These are phyloP conservation scores for Yarrowia sp. DNA, from an alignment of 805 yeast genomes.

Conservation along the genomic window DNA sequence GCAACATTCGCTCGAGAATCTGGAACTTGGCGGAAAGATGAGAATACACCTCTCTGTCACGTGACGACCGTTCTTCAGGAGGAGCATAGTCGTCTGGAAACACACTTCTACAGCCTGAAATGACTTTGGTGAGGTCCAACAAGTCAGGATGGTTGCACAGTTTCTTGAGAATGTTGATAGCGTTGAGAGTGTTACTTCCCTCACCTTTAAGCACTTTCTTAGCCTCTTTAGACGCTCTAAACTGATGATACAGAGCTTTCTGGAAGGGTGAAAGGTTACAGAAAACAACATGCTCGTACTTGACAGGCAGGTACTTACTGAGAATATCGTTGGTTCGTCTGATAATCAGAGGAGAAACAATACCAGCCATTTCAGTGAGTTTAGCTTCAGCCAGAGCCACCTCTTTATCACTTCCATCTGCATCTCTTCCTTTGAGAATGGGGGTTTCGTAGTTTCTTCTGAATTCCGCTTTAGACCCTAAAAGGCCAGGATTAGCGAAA, in stretches of 20 bases:
- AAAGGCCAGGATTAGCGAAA: constrained; percentile 90
- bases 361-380: constrained; percentile 62
- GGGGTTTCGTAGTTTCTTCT: constrained; percentile 78
- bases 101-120: constrained; percentile 59
- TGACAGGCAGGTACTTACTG: constrained; percentile 90
- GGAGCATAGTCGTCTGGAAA: constrained; percentile 74
- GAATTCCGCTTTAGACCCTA: constrained; percentile 83
- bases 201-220: constrained; percentile 52
- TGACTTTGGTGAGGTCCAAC: constrained; percentile 68
- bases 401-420: constrained; percentile 81
- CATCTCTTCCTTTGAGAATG: constrained; percentile 84
- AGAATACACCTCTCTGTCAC: constrained; percentile 70
- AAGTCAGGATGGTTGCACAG: constrained; percentile 93
- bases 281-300: constrained; percentile 95
- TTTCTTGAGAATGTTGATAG: constrained; percentile 84
- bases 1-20: constrained; percentile 79
- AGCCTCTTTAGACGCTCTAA: constrained; percentile 76
- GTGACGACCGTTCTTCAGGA: constrained; percentile 46
- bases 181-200: constrained; percentile 82
- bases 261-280: constrained; percentile 82
- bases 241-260: constrained; percentile 62
- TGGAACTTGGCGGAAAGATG: constrained; percentile 84
- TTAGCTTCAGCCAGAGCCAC: constrained; percentile 65
- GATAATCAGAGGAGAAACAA: constrained; percentile 87
- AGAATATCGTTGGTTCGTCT: constrained; percentile 93